These are phyloP conservation scores for Trypanosoma caninum DNA, from an alignment of 208 protist genomes.

Conservation along the genomic window DNA sequence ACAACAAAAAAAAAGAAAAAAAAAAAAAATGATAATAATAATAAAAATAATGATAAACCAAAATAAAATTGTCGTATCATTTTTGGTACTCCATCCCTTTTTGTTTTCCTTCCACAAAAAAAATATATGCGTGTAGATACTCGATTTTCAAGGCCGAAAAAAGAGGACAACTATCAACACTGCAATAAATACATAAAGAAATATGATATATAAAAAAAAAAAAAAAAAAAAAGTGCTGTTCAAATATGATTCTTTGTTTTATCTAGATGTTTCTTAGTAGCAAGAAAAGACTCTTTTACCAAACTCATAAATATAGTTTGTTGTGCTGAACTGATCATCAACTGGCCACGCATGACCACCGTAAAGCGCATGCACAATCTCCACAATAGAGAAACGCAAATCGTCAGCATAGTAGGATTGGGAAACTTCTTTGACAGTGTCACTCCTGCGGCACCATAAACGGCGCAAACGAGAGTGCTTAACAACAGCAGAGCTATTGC, in stretches of 20 bases:
- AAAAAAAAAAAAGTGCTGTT: conserved; percentile 4
- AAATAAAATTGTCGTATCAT: background rate
- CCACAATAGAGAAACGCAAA: conserved; percentile 26
- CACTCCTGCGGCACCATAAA: background rate
- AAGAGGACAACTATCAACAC: no score
- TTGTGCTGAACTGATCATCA: conserved; percentile 55
- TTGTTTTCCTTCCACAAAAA: background rate
- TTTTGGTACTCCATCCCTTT: background rate
- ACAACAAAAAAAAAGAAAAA: conserved; percentile 19
- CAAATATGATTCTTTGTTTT: background rate
- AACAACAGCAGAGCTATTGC: background rate
- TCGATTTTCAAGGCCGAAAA: no score
- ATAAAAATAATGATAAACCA: background rate
- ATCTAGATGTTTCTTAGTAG: conserved; percentile 21
- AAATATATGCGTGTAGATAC: no score
- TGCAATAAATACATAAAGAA: no score
- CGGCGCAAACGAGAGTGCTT: background rate
- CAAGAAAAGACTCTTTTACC: conserved; percentile 33
- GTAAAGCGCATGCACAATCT: conserved; percentile 46
- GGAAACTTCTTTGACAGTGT: background rate
- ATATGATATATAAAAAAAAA: no score
- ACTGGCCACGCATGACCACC: conserved; percentile 50
- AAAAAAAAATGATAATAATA: conserved; percentile 19
- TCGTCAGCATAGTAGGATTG: background rate
- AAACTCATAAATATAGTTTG: conserved; percentile 66